Evolutionary conservation across 2,329 filamentous ascomycete genomes (phyloP).

Genomic region (Phialophora chinensis): DNA sequence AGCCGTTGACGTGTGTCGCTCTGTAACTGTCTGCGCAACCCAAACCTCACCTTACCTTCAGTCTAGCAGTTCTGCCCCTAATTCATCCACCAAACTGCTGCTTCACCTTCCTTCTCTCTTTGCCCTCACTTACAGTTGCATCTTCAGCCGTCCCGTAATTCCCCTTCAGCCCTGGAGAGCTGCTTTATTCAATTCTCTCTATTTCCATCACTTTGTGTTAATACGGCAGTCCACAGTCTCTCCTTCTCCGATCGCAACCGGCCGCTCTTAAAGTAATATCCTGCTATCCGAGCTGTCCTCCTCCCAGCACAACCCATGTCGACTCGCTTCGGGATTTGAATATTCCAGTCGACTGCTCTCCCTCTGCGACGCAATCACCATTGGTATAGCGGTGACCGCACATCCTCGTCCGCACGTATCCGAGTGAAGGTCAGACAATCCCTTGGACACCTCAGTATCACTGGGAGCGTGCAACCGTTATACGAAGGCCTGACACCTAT

Average conservation of each 20-base stretch:
- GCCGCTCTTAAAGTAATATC: constrained; percentile 29
- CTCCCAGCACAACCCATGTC: constrained; percentile 6
- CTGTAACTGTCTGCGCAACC: constrained; percentile 9
- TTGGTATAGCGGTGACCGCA: neutral
- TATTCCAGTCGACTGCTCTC: neutral
- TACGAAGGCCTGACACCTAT: neutral
- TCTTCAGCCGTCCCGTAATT: constrained; percentile 28
- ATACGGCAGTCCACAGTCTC: constrained; percentile 24
- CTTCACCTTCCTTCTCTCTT: constrained; percentile 25
- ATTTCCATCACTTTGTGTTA: constrained; percentile 33
- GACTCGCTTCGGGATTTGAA: neutral
- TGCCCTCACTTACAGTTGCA: constrained; percentile 17
- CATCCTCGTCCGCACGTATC: neutral
- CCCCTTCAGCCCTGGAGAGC: constrained; percentile 36
- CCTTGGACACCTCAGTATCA: neutral
- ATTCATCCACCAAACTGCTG: constrained; percentile 21
- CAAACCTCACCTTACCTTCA: constrained; percentile 16
- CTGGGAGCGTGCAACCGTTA: neutral
- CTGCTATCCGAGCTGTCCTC: constrained; percentile 15
- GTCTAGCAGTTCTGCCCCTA: constrained; percentile 23
- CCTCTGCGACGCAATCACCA: neutral
- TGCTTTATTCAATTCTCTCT: constrained; percentile 33
- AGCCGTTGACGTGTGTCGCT: constrained; percentile 22
- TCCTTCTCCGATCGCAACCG: constrained; percentile 21
- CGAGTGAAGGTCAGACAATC: constrained; percentile 3